phyloP scores from a whole-genome alignment of 2,329 filamentous ascomycete species.

The Aspergillus candidus region DNA sequence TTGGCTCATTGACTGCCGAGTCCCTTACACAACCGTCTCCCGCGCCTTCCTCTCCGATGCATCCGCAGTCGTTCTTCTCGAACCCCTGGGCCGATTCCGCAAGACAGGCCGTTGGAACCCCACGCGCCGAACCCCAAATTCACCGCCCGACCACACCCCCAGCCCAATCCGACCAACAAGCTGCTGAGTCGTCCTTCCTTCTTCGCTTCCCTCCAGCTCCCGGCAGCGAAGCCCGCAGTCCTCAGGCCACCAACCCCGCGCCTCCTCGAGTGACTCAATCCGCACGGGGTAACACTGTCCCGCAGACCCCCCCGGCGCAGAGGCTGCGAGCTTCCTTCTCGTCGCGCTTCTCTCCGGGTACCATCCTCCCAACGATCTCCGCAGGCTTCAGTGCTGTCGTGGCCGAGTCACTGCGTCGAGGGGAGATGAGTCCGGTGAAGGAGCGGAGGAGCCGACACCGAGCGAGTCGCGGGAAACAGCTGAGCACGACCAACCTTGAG shows the following conservation, averaged over 20 bases:
- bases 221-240: slow-evolving; percentile 22
- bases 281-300: slow-evolving; percentile 22
- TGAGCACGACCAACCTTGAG: slow-evolving; percentile 21
- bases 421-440: slow-evolving; percentile 40
- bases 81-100: slow-evolving; percentile 35
- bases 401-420: slow-evolving; percentile 58
- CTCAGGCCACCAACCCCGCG: slow-evolving; percentile 14
- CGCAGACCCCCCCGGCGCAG: slow-evolving; percentile 34
- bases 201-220: slow-evolving; percentile 37
- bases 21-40: slow-evolving; percentile 25
- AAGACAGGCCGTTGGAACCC: slow-evolving; percentile 11
- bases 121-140: slow-evolving; percentile 19
- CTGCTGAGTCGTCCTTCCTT: slow-evolving; percentile 28
- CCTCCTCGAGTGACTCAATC: slow-evolving; percentile 14
- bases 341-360: slow-evolving; percentile 50
- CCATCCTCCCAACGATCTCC: slow-evolving; percentile 55
- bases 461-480: slow-evolving; percentile 23
- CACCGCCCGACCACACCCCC: slow-evolving; percentile 25
- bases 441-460: slow-evolving; percentile 24
- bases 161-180: slow-evolving; percentile 10
- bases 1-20: slow-evolving; percentile 27
- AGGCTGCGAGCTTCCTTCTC: slow-evolving; percentile 44
- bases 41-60: slow-evolving; percentile 24
- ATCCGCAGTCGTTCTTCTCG: slow-evolving; percentile 30
- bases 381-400: slow-evolving; percentile 58